Conservation (phyloP, 2,329 filamentous ascomycete species). For the Fusarium staphyleae region DNA sequence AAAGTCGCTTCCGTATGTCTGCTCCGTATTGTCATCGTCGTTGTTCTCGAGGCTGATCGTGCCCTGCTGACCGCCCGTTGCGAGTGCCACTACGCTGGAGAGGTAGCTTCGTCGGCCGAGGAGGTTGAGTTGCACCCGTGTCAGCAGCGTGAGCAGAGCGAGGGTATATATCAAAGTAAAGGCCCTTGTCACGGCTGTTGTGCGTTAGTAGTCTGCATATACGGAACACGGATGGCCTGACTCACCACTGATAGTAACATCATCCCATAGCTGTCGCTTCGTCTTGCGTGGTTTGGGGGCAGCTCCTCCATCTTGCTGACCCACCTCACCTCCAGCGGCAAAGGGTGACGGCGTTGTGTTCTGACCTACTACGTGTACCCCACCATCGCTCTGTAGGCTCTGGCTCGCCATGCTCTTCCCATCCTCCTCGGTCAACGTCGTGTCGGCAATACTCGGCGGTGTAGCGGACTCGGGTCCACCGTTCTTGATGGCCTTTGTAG, state of each 20-base stretch:
- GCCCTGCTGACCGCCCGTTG: conserved; percentile 74
- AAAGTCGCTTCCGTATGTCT: conserved; percentile 89
- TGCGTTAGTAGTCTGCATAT: conserved; percentile 14
- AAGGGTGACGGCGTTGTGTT: conserved; percentile 63
- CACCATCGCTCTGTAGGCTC: conserved; percentile 82
- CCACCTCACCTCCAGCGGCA: conserved; percentile 47
- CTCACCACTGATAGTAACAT: conserved; percentile 93
- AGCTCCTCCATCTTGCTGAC: conserved; percentile 49
- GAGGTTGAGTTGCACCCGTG: conserved; percentile 94
- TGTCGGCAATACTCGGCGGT: conserved; percentile 67
- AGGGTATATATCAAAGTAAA: conserved; percentile 94
- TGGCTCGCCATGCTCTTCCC: conserved; percentile 74
- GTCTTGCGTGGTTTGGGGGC: conserved; percentile 68
- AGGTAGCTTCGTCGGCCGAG: conserved; percentile 95
- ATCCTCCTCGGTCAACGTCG: conserved; percentile 85
- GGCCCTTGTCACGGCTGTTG: conserved; percentile 81
- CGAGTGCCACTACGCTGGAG: conserved; percentile 91
- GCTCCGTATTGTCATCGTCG: conserved; percentile 84
- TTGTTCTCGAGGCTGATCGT: conserved; percentile 92
- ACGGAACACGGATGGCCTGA: conserved; percentile 23
- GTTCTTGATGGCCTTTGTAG: conserved; percentile 66
- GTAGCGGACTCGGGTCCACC: conserved; percentile 62
- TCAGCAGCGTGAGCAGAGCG: conserved; percentile 87
- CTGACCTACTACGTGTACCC: conserved; percentile 84
- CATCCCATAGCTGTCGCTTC: conserved; percentile 96